A percentile compares a stretch with the other conserved stretches of the same genome.
These are phyloP conservation scores for Astrephomene gubernaculifera DNA, from an alignment of 139 green algal genomes.

Conservation along the genomic window DNA sequence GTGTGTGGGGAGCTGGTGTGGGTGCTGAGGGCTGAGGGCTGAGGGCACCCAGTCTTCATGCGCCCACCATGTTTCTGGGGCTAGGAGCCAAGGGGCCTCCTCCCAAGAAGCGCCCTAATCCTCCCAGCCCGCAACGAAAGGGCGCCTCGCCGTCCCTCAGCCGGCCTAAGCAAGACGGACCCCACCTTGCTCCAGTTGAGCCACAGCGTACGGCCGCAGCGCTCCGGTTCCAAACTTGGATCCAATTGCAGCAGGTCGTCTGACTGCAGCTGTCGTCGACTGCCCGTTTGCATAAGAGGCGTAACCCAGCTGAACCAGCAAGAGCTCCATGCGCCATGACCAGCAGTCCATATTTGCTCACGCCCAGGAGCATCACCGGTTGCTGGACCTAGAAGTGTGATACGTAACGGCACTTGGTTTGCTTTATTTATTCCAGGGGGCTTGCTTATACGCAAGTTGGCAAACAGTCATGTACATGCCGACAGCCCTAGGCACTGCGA, in stretches of 20 bases:
- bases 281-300: conserved; percentile 56
- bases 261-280: conserved; percentile 58
- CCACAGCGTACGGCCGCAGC: conserved; percentile 63
- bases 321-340: background rate
- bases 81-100: background rate
- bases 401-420: too few species aligned
- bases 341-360: background rate
- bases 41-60: background rate
- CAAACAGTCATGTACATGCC: too few species aligned
- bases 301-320: conserved; percentile 66
- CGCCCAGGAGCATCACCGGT: too few species aligned
- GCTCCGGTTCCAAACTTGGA: conserved; percentile 37
- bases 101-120: background rate
- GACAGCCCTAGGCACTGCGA: too few species aligned
- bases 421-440: too few species aligned
- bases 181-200: conserved; percentile 61
- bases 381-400: too few species aligned
- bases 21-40: background rate
- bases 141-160: too few species aligned
- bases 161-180: too few species aligned
- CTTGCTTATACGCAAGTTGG: too few species aligned
- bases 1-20: background rate
- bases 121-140: background rate
- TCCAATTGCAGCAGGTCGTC: conserved; percentile 68
- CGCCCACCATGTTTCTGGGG: background rate